Evolutionary conservation across 2,329 filamentous ascomycete species (phyloP).

Genomic region (Penicillium sp.): DNA sequence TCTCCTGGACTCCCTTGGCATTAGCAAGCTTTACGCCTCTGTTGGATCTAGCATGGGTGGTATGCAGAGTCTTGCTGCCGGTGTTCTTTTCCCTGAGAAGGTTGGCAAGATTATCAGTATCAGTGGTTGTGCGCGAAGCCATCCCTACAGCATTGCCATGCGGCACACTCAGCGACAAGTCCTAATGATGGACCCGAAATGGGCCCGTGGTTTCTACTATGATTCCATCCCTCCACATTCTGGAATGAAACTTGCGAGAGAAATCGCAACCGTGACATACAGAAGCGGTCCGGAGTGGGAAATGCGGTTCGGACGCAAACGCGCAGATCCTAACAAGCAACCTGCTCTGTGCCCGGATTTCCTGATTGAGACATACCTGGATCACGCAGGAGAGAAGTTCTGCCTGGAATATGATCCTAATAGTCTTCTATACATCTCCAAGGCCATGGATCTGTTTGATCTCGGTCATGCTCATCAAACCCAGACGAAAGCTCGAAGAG

Average conservation of each 20-base stretch:
- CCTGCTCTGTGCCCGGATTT: conserved; percentile 96
- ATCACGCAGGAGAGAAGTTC: conserved; percentile 97
- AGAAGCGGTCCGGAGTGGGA: conserved; percentile 96
- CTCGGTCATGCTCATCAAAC: conserved; percentile 64
- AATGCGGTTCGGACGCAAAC: conserved; percentile 75
- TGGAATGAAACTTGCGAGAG: conserved; percentile 93
- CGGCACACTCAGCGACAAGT: conserved; percentile 94
- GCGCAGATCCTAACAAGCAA: conserved; percentile 75
- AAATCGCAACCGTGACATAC: conserved; percentile 97
- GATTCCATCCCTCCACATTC: conserved; percentile 78
- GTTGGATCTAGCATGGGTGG: conserved; percentile 97
- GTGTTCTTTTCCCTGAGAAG: conserved; percentile 69
- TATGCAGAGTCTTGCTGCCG: conserved; percentile 89
- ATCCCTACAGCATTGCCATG: conserved; percentile 98
- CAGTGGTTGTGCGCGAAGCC: conserved; percentile 84
- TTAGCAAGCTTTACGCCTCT: conserved; percentile 74
- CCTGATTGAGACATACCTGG: conserved; percentile 92
- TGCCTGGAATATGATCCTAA: conserved; percentile 94
- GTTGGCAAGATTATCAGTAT: conserved; percentile 78
- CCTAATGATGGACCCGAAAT: conserved; percentile 97
- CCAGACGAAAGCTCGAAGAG: too few relatives aligned
- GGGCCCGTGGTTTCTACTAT: conserved; percentile 93
- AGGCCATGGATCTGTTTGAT: conserved; percentile 98
- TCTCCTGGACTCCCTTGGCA: conserved; percentile 68
- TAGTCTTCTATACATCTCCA: conserved; percentile 89